These are phyloP conservation scores for Leccinum sublutescens DNA, from an alignment of 768 basidiomycete species.

Conservation along the genomic window DNA sequence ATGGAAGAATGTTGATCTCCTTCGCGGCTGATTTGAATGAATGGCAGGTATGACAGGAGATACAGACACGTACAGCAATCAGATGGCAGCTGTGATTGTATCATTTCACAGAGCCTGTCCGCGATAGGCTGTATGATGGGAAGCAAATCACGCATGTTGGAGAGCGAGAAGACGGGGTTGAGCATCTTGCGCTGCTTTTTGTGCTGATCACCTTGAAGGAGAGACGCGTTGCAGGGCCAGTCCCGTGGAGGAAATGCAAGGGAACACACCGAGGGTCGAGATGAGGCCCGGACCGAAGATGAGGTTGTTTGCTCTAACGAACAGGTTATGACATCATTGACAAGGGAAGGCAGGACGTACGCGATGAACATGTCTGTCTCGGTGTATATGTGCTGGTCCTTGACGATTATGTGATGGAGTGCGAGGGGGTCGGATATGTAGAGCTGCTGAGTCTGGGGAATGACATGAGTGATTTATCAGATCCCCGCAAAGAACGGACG, in stretches of 20 bases:
- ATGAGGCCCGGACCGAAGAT: slow-evolving; percentile 40
- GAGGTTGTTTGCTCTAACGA: slow-evolving; percentile 24
- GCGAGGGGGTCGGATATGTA: slow-evolving; percentile 40
- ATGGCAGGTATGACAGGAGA: neutral
- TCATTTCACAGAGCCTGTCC: slow-evolving; percentile 20
- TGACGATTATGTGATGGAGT: slow-evolving; percentile 37
- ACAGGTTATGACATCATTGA: neutral
- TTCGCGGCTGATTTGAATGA: slow-evolving; percentile 15
- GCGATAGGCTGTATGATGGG: slow-evolving; percentile 36
- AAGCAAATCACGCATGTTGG: slow-evolving; percentile 31
- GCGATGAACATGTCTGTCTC: slow-evolving; percentile 37
- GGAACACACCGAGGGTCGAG: slow-evolving; percentile 34
- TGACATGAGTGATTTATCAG: neutral
- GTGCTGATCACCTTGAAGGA: slow-evolving; percentile 27
- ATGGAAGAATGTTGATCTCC: slow-evolving; percentile 36
- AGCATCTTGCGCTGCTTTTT: slow-evolving; percentile 34
- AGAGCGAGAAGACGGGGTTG: slow-evolving; percentile 33
- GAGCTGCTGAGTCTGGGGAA: slow-evolving; percentile 26
- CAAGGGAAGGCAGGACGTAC: slow-evolving; percentile 11
- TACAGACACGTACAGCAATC: slow-evolving; percentile 21
- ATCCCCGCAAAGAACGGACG: neutral
- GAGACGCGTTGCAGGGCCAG: neutral
- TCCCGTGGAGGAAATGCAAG: neutral
- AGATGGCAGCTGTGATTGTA: slow-evolving; percentile 21
- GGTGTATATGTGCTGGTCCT: slow-evolving; percentile 37